A percentile compares a stretch with the other conserved stretches of the same genome.
These are phyloP conservation scores for Pontederia crassipes DNA, from an alignment of 176 grass and related monocot species.

Conservation along the genomic window DNA sequence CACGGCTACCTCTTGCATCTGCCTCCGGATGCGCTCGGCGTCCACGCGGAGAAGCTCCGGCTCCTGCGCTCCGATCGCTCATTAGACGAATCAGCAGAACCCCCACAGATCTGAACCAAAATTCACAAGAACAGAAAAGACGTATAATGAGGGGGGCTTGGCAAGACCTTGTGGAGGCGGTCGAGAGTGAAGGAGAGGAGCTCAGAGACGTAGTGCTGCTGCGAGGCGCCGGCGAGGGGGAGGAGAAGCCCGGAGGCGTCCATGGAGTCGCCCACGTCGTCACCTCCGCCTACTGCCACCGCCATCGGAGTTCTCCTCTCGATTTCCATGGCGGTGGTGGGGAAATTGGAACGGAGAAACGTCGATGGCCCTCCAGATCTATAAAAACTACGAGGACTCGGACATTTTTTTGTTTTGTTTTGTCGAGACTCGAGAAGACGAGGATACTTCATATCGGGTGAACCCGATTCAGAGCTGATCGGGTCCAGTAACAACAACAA, in stretches of 20 bases:
- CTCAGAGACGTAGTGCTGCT: conserved; percentile 97
- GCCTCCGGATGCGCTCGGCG: conserved; percentile 86
- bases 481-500: too few species aligned
- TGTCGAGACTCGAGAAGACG: too few species aligned
- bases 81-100: not conserved
- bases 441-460: too few species aligned
- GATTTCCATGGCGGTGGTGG: conserved; percentile 1
- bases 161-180: conserved; percentile 77
- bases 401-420: too few species aligned
- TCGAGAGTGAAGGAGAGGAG: conserved; percentile 99
- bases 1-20: conserved; percentile 99
- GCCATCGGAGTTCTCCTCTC: not conserved
- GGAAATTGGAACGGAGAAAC: too few species aligned
- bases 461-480: too few species aligned
- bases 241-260: conserved; percentile 25
- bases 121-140: not conserved
- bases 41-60: conserved; percentile 94
- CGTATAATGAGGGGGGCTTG: not conserved
- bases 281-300: not conserved
- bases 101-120: not conserved
- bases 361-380: too few species aligned
- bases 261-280: not conserved
- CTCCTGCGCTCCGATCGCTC: conserved; percentile 34
- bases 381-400: too few species aligned
- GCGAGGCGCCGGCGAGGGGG: conserved; percentile 41